Conservation (phyloP, 257 asterid genomes). For the Solanum corneliomulleri region DNA sequence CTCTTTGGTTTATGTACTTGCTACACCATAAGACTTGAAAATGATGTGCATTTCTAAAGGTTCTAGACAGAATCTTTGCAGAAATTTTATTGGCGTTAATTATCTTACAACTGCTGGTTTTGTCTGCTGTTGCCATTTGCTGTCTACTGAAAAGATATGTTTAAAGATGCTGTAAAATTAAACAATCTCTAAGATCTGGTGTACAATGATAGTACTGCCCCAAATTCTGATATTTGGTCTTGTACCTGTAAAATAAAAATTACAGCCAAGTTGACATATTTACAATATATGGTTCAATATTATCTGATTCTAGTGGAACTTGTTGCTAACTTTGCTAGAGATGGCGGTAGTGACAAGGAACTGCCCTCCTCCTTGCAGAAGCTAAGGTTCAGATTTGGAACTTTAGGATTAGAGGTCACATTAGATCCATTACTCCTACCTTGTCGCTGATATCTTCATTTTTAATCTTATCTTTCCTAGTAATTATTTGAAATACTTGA, state of each 20-base stretch:
- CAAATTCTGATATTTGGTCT: background rate
- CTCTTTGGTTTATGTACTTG: background rate
- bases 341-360: background rate
- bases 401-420: background rate
- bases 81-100: background rate
- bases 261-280: background rate
- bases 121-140: background rate
- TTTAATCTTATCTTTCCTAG: too few species aligned
- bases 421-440: background rate
- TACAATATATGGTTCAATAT: background rate
- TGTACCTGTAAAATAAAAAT: background rate
- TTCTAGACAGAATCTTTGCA: background rate
- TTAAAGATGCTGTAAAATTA: background rate
- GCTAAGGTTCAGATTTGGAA: background rate
- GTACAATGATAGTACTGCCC: background rate
- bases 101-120: background rate
- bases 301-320: background rate
- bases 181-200: background rate
- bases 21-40: background rate
- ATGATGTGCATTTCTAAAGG: background rate
- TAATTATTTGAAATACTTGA: background rate
- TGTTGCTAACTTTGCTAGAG: background rate
- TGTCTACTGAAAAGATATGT: background rate
- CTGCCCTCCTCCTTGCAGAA: background rate
- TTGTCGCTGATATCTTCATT: too few species aligned